Base-by-base conservation (phyloP, 2,329 filamentous ascomycete genomes). In the Sporothrix humicola region DNA sequence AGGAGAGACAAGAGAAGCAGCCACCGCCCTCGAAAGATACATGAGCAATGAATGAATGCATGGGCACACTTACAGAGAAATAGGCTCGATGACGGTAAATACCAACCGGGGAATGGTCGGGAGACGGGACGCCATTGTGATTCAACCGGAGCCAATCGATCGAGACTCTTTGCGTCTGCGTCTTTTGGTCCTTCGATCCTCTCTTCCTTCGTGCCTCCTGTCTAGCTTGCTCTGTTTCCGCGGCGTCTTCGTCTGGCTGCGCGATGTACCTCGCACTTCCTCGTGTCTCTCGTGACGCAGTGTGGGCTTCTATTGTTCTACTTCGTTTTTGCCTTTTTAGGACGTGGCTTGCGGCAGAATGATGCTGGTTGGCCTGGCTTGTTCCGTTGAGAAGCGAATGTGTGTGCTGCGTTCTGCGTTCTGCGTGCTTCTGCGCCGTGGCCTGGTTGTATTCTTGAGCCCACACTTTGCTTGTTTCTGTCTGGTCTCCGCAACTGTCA, bases 21-120 rank as follows among this genome's bases (percentile, higher is more conserved):
- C 20, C 52, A 54, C 52, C 31, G 31, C 31, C 7, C 31, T 37
- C 31, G 31, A 37, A 37, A 6, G 31, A 37, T 37, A 7, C 31
- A 37, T 37, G 31, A 37, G 31, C 13, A 50, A 8, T 10, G 23
- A 15, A 12, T 10, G 23, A 15, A 12, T 63, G 48, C 2, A 56
- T 2, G 20, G 23, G 2, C n/a, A 26, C 4, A 79, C 86, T 82
- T 85, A 92, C 90, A 92, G 84, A 23, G 90, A 90, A 74, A 92
- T 83, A 46, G 91, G 91, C 81, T 93, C 91, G 58, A 92, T 79
- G 72, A 92, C 80, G 44, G 89, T 91, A 76, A 93, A 92, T 68
- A 92, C 83, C 66, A 91, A 80, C 74, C 90, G 86, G 13, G 91
- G 91, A 78, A 92, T 84, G 2, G 85, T 79, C 1, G 91, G 91